These are phyloP conservation scores for Syzygium malaccense DNA, from an alignment of 441 rosid genomes.

Conservation along the genomic window DNA sequence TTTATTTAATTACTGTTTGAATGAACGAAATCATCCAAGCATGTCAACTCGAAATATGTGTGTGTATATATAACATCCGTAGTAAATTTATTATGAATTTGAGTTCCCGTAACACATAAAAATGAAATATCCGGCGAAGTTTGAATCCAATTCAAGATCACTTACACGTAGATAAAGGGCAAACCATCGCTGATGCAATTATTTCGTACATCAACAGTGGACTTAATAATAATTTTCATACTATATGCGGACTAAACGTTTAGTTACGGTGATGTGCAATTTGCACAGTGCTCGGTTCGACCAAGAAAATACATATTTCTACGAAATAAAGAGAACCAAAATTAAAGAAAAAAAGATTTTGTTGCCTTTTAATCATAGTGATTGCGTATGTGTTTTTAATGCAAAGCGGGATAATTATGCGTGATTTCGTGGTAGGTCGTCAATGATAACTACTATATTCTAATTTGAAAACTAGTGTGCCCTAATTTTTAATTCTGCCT, in stretches of 20 bases:
- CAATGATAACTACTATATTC: background rate
- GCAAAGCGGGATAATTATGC: background rate
- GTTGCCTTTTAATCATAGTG: background rate
- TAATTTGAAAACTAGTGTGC: background rate
- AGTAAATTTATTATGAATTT: background rate
- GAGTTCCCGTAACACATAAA: background rate
- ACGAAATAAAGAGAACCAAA: background rate
- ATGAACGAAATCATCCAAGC: background rate
- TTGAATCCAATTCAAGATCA: background rate
- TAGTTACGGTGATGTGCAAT: background rate
- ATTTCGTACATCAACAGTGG: background rate
- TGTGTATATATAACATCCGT: background rate
- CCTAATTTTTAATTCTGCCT: background rate
- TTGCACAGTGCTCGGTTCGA: rapidly evolving
- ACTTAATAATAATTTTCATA: background rate
- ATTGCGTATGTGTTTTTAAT: too few relatives aligned
- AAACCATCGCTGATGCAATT: background rate
- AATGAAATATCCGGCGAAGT: background rate
- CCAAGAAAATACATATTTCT: background rate
- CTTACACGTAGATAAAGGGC: background rate
- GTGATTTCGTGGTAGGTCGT: background rate
- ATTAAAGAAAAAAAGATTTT: too few relatives aligned
- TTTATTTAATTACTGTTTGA: background rate
- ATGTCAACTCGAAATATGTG: background rate
- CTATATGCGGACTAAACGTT: background rate